phyloP scores from a whole-genome alignment of 306 rosid genomes.

The Aeschynomene evenia region DNA sequence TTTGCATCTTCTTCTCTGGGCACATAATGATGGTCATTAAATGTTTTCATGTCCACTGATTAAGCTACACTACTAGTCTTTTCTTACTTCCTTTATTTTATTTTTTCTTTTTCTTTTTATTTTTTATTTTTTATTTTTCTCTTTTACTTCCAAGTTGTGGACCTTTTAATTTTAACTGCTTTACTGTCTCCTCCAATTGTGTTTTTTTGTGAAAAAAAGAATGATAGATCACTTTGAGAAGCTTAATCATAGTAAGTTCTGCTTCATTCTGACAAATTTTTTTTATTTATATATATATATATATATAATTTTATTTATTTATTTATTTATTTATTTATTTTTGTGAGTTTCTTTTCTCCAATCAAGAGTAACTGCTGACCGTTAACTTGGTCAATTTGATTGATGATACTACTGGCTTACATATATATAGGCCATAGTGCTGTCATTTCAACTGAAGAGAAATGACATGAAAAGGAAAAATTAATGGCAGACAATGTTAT shows the following conservation, averaged over 20 bases:
- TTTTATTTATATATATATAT: too few species aligned
- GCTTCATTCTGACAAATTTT: constrained; percentile 37
- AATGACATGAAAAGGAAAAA: constrained; percentile 26
- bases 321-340: background rate
- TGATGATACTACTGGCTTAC: constrained; percentile 26
- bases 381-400: constrained; percentile 48
- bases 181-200: constrained; percentile 41
- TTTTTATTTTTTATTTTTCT: background rate
- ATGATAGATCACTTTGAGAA: constrained; percentile 26
- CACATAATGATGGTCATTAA: constrained; percentile 25
- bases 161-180: constrained; percentile 45
- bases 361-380: constrained; percentile 44
- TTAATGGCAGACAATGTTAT: constrained; percentile 50
- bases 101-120: background rate
- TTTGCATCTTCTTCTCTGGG: constrained; percentile 19
- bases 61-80: constrained; percentile 5
- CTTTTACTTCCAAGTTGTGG: background rate
- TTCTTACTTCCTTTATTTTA: constrained; percentile 22
- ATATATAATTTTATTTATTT: background rate
- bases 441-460: constrained; percentile 56
- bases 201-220: constrained; percentile 14
- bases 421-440: constrained; percentile 36
- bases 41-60: constrained; percentile 7
- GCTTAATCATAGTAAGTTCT: constrained; percentile 28
- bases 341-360: background rate